Evolutionary conservation across 2,329 filamentous ascomycete genomes (phyloP).

Genomic region (Sclerotiophoma versabilis): DNA sequence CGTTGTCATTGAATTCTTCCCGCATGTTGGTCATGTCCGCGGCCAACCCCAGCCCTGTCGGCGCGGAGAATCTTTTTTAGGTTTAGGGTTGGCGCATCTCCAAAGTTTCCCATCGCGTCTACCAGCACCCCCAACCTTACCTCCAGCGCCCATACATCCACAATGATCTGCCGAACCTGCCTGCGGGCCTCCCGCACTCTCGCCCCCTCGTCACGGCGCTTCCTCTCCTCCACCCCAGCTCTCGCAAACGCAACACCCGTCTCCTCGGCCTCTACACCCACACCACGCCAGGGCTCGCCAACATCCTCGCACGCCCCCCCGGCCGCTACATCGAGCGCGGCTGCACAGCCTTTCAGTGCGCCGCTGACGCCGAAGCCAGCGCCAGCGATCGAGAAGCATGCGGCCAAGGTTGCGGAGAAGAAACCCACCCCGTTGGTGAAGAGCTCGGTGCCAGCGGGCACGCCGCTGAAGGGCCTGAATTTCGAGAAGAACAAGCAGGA

Average conservation of each 20-base stretch:
- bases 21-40: background rate
- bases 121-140: background rate
- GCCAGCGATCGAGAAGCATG: slow-evolving; percentile 32
- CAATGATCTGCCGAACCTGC: slow-evolving; percentile 52
- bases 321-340: slow-evolving; percentile 54
- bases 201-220: slow-evolving; percentile 26
- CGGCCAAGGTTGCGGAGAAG: slow-evolving; percentile 34
- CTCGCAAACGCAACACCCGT: slow-evolving; percentile 35
- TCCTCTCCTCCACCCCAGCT: slow-evolving; percentile 35
- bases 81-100: slow-evolving; percentile 16
- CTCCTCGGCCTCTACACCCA: slow-evolving; percentile 35
- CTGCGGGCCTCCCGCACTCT: slow-evolving; percentile 42
- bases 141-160: slow-evolving; percentile 18
- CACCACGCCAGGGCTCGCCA: slow-evolving; percentile 39
- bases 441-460: slow-evolving; percentile 69
- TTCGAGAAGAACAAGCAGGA: slow-evolving; percentile 77
- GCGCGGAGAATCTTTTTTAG: background rate
- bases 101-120: slow-evolving; percentile 19
- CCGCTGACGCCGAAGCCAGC: slow-evolving; percentile 42
- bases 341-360: slow-evolving; percentile 56
- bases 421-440: slow-evolving; percentile 42
- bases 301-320: slow-evolving; percentile 33
- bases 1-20: too few relatives aligned
- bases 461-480: slow-evolving; percentile 75
- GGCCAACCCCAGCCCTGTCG: too few relatives aligned